A percentile compares a stretch with the other conserved stretches of the same genome.
Conservation (phyloP, 129 eudicot genomes). For the Oenanthe sinensis region DNA sequence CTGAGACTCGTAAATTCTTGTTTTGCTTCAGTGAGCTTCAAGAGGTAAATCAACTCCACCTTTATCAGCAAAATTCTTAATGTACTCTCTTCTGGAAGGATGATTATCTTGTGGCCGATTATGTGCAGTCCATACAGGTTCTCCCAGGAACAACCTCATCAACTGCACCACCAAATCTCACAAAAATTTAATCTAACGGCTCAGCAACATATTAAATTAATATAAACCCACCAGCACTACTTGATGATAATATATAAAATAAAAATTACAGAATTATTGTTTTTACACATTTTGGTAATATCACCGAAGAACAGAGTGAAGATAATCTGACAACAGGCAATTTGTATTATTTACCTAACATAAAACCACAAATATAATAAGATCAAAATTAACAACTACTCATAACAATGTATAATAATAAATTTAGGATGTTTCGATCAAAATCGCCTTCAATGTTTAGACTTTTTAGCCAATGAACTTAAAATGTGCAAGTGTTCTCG, state of each 20-base stretch:
- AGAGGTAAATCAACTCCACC: constrained; percentile 31
- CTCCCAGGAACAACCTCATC: constrained; percentile 90
- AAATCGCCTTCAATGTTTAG: no score
- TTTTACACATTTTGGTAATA: background rate
- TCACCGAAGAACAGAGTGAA: background rate
- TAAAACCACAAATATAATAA: background rate
- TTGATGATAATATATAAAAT: background rate
- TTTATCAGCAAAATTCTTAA: constrained; percentile 32
- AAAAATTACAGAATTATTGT: background rate
- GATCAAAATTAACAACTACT: background rate
- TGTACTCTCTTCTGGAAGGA: constrained; percentile 74
- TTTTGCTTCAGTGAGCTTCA: constrained; percentile 46
- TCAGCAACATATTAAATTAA: background rate
- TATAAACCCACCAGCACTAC: background rate
- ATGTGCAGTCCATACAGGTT: constrained; percentile 80
- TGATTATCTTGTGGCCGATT: constrained; percentile 90
- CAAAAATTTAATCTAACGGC: background rate
- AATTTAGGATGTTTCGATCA: background rate
- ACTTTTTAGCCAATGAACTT: background rate
- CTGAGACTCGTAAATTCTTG: background rate
- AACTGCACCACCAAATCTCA: constrained; percentile 36
- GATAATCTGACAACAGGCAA: background rate
- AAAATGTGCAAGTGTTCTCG: background rate
- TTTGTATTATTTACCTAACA: background rate
- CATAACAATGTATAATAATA: background rate